Base-by-base conservation (phyloP, 1,139 yeast species). In the Zygosaccharomyces sapae region DNA sequence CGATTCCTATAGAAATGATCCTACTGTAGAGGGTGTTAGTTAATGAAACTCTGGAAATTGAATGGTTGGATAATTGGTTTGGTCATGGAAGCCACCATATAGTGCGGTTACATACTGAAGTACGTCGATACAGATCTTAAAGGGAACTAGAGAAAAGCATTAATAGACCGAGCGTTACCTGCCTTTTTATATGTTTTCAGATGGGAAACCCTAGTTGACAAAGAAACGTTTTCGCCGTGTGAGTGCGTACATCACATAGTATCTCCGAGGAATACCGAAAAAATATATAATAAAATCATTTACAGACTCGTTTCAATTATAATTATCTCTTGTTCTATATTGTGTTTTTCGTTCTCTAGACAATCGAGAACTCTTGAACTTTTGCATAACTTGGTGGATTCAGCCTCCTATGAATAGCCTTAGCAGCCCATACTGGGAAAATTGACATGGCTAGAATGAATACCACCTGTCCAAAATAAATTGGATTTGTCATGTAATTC, bases 1-100 rank as follows among this genome's bases (percentile, higher is more conserved):
- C 95, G 96, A 86, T 84, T 83, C 86, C 96, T 88, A 90, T 90
- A 90, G 97, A 90, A 89, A 90, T 90, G 97, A 90, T 89, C 97
- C 97, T 87, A 88, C 76, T 73, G 64, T 66, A 55, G 70, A 61
- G 67, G 61, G 70, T 61, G 75, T 71, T 70, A 71, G 75, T 71
- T 64, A 68, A 74, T 27, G 42, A 4, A 5, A 24, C 4, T 24
- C 9, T 20, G 18, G 33, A 18, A 9, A 13, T 16, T 16, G 20
- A 5, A 10, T 18, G 10, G 22, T 16, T 16, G 33, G 8, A 13
- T 9, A 12, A 12, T 9, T 27, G 31, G 31, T 8, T 24, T 24
- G 12, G n/a, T 16, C 2, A 16, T 16, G 16, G 16, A 27, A 27
- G 10, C 31, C 31, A 27, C 22, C 37, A 19, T 50, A 50, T 47